phyloP scores from a whole-genome alignment of 2,329 filamentous ascomycete species.

The Microcyclospora tardicrescens region DNA sequence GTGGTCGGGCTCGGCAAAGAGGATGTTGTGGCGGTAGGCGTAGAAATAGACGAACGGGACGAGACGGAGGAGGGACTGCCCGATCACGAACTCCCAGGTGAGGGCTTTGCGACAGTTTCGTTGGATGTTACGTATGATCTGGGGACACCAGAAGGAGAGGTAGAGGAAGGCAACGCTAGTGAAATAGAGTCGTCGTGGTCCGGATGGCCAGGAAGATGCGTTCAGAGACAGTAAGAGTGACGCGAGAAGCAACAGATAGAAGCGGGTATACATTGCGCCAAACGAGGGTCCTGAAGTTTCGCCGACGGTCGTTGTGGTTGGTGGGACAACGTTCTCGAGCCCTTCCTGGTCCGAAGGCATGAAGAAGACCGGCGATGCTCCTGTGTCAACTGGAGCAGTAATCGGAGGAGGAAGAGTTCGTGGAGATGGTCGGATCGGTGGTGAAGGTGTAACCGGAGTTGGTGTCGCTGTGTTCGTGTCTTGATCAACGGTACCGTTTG shows the following conservation, averaged over 20 bases:
- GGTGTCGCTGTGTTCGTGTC: not conserved
- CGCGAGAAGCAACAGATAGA: conserved; percentile 46
- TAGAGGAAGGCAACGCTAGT: conserved; percentile 59
- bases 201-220: conserved; percentile 43
- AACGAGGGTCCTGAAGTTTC: conserved; percentile 26
- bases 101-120: conserved; percentile 85
- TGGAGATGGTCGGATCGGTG: conserved; percentile 6
- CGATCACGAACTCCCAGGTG: conserved; percentile 80
- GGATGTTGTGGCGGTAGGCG: conserved; percentile 60
- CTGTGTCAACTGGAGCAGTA: conserved; percentile 34
- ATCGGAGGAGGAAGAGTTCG: conserved; percentile 38
- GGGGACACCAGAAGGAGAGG: conserved; percentile 82
- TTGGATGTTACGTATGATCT: conserved; percentile 79
- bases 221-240: conserved; percentile 48
- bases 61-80: conserved; percentile 66
- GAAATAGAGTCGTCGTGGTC: conserved; percentile 41
- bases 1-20: conserved; percentile 60
- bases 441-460: not conserved
- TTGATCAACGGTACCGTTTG: not conserved
- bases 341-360: conserved; percentile 48
- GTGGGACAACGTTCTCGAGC: conserved; percentile 18
- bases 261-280: conserved; percentile 47
- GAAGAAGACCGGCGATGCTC: conserved; percentile 38
- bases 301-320: conserved; percentile 26
- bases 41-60: conserved; percentile 81